Evolutionary conservation across 1,139 yeast species (phyloP), one percentile per base, ranked within the genome.

Genomic region (Scheffersomyces illinoinensis): DNA sequence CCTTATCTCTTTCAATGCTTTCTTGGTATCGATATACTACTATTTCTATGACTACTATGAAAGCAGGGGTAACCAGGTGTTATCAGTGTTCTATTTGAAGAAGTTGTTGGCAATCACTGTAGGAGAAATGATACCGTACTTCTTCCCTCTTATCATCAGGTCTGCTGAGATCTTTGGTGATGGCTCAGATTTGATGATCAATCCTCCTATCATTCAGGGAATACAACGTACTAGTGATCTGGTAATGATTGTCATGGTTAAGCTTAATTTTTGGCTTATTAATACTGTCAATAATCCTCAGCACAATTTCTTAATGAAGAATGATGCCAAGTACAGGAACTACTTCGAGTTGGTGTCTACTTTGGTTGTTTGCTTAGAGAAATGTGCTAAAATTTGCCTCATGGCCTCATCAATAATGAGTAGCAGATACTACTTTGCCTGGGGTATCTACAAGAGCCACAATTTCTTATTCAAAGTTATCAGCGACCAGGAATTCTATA

Each of bases 151-250:
- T 54, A 64, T 78, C 53, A 75, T 76, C 23, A 72, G 72, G 57
- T 68, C 71, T 48, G 74, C 71, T 26, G 71, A 73, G 19, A 69
- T 72, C 39, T 76, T 78, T 63, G 85, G 51, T 5, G 51, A 48
- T 20, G 51, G 51, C 6, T 21, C 51, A 20, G 51, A 81, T 59
- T 71, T 76, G 68, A 60, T 78, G 19, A 63, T 81, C 47, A 81
- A 82, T 56, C 85, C 85, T 2, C 64, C 72, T 3, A 63, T 83
- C 26, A 75, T 79, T 53, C 71, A 70, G 57, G 62, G 76, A 46
- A 69, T 80, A 46, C 81, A 77, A 59, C 75, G 76, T 58, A 62
- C 79, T 5, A 75, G 75, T 59, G 80, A 77, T 60, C 64, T 76
- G 10, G 64, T 70, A 53, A 63, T 76, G 50, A 74, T 79, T 1